These are phyloP conservation scores for Suillus subluteus DNA, from an alignment of 768 basidiomycete species.

Conservation along the genomic window DNA sequence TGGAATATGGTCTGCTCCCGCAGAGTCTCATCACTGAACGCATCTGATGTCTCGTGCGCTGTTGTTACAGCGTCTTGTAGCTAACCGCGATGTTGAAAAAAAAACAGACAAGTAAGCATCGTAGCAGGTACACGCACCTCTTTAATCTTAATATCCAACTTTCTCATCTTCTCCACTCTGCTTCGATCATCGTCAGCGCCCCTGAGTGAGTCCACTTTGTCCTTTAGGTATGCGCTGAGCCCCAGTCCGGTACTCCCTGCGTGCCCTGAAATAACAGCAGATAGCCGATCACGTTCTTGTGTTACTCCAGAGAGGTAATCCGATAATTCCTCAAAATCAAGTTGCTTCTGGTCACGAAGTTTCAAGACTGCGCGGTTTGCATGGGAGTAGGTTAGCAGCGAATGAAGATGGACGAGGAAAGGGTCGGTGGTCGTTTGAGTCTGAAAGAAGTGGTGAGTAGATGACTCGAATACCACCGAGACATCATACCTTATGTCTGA, in stretches of 20 bases:
- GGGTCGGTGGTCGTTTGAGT: conserved; percentile 92
- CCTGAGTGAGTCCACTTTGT: conserved; percentile 87
- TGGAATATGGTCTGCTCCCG: conserved; percentile 92
- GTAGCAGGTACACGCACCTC: conserved; percentile 58
- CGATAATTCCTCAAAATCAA: conserved; percentile 97
- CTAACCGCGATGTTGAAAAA: conserved; percentile 42
- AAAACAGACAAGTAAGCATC: conserved; percentile 1
- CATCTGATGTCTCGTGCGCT: conserved; percentile 93
- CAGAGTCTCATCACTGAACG: conserved; percentile 94
- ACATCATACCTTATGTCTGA: conserved; percentile 75
- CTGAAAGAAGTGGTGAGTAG: conserved; percentile 40
- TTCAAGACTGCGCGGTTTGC: conserved; percentile 94
- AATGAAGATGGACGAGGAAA: conserved; percentile 87
- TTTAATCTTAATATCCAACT: conserved; percentile 92
- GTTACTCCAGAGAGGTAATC: conserved; percentile 94
- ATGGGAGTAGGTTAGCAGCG: conserved; percentile 90
- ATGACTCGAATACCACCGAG: not conserved
- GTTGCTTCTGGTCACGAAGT: conserved; percentile 96
- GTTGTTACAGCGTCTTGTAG: conserved; percentile 95
- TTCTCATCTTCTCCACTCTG: conserved; percentile 90
- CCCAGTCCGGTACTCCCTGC: conserved; percentile 85
- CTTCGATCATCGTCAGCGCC: conserved; percentile 94
- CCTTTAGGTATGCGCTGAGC: conserved; percentile 86
- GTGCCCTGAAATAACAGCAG: conserved; percentile 88
- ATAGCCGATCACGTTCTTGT: conserved; percentile 88